These are phyloP conservation scores for Millerago galiae DNA, from an alignment of 805 yeast genomes.

Conservation along the genomic window DNA sequence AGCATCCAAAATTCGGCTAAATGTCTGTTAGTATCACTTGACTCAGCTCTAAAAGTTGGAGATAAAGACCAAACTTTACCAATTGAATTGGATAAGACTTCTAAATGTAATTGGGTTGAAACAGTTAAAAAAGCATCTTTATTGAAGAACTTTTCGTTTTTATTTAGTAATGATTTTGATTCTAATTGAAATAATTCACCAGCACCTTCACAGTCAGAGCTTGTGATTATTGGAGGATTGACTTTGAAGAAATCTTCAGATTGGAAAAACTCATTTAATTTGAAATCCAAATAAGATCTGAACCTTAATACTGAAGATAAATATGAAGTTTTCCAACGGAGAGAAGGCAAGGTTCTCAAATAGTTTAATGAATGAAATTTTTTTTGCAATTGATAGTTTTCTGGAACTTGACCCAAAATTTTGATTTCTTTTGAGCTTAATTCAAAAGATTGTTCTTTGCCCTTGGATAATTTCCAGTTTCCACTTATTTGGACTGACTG, in stretches of 20 bases:
- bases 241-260: constrained; percentile 57
- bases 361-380: constrained; percentile 61
- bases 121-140: constrained; percentile 73
- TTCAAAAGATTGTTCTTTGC: constrained; percentile 50
- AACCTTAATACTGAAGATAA: constrained; percentile 62
- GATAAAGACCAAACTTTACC: constrained; percentile 81
- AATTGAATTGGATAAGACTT: constrained; percentile 67
- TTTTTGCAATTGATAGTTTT: constrained; percentile 76
- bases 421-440: constrained; percentile 30
- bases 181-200: constrained; percentile 77
- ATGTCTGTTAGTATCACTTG: constrained; percentile 86
- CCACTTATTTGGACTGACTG: constrained; percentile 40
- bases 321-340: constrained; percentile 69
- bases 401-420: constrained; percentile 56
- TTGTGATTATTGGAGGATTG: constrained; percentile 79
- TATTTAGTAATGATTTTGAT: constrained; percentile 21
- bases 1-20: constrained; percentile 96
- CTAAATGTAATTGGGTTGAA: constrained; percentile 87
- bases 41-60: constrained; percentile 94
- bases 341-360: constrained; percentile 66
- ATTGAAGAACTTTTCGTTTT: constrained; percentile 46
- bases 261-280: constrained; percentile 49
- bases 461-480: constrained; percentile 37
- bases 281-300: constrained; percentile 59
- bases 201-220: constrained; percentile 96